Base-by-base conservation (phyloP, 768 basidiomycete genomes). In the Lactarius evosmus region DNA sequence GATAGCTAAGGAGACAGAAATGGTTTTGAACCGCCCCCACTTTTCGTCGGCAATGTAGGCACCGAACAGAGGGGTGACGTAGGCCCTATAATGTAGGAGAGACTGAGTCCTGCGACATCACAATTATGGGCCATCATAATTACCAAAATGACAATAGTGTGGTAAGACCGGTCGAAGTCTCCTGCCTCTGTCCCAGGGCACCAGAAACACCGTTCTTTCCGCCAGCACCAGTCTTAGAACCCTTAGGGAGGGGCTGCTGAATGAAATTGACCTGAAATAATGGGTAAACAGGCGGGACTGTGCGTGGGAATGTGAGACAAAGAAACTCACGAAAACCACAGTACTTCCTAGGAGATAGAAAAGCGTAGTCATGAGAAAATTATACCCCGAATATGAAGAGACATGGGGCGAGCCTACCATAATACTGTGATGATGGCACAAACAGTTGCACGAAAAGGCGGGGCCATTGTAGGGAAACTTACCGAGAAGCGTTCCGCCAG, bases 41-140 rank as follows among this genome's bases (percentile, higher is more conserved):
- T 76, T 72, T n/a, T 75, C 71, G 65, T 79, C 78, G 32, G 78
- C 78, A 53, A 79, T 63, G 61, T 73, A 78, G 8, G 77, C 78
- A 14, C 78, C 77, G n/a, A 76, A 40, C 8, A 78, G 67, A 2
- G 77, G 77, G 3, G 70, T 73, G 62, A 75, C 66, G 56, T 74
- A 76, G 36, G 62, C 66, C 70, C 69, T 69, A 52, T 22, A 8
- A n/a, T 7, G 49, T n/a, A 29, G 9, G 57, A 14, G 11, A 33
- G 38, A 33, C 30, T 55, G 12, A 44, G 22, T 25, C 16, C n/a
- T 32, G 27, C 41, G 52, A 58, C 56, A 7, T 49, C 25, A 57
- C 61, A 33, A 12, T 53, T 27, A 68, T 66, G 57, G 61, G 61
- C 6, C 56, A 38, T 51, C 7, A 62, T 16, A 7, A 61, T 58